A percentile compares a stretch with the other conserved stretches of the same genome.
Conservation (phyloP, 768 basidiomycete species). For the Cantharellus anzutake region DNA sequence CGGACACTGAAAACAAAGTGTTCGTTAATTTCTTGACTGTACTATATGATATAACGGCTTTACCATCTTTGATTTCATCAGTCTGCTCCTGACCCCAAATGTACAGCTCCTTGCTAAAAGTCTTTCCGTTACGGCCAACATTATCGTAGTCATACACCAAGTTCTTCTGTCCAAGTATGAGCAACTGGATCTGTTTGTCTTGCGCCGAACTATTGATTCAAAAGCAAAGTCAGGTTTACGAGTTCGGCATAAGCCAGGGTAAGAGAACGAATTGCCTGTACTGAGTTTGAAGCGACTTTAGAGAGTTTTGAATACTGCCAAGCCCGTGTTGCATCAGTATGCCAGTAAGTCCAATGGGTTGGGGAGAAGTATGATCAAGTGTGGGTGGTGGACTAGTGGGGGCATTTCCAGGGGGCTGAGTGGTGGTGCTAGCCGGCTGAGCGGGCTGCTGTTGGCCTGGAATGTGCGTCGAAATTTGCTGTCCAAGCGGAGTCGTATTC, state of each 20-base stretch:
- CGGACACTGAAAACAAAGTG: conserved; percentile 21
- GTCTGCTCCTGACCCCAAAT: conserved; percentile 61
- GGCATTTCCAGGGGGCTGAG: not conserved
- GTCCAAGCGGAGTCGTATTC: not conserved
- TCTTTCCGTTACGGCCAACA: conserved; percentile 42
- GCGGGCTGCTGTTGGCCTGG: not conserved
- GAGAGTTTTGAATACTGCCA: not conserved
- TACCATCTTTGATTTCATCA: conserved; percentile 42
- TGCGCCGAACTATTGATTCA: not conserved
- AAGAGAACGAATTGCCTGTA: not conserved
- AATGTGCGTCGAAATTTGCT: not conserved
- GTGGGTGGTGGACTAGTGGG: not conserved
- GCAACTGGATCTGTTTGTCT: conserved; percentile 32
- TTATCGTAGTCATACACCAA: conserved; percentile 56
- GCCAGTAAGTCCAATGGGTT: not conserved
- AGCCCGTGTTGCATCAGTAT: not conserved
- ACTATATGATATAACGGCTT: not conserved
- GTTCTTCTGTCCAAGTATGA: conserved; percentile 63
- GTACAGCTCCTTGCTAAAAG: conserved; percentile 70
- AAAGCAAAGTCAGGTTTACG: not conserved
- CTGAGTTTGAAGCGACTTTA: not conserved
- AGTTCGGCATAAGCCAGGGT: not conserved
- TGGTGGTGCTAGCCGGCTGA: not conserved
- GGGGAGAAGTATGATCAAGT: not conserved
- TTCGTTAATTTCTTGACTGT: not conserved